A percentile compares a stretch with the other conserved stretches of the same genome.
Evolutionary conservation across 2,329 filamentous ascomycete genomes (phyloP).

Genomic region (Tolypocladium nubicola): DNA sequence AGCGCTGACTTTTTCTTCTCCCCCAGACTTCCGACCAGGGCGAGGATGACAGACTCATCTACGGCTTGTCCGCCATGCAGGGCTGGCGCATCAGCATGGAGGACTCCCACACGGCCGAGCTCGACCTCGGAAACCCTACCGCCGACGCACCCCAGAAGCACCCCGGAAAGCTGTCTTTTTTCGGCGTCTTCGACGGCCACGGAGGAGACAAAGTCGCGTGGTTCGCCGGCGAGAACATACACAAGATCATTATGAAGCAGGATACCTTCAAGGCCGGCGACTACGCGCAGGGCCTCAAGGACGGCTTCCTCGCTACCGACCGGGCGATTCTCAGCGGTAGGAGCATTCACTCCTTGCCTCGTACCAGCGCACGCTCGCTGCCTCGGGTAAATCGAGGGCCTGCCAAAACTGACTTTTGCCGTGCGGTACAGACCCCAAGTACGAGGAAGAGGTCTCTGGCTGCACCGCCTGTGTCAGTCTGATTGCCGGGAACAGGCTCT

Average conservation of each 20-base stretch:
- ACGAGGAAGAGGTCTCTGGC: constrained; percentile 95
- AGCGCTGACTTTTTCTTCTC: constrained; percentile 13
- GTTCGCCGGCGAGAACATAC: constrained; percentile 85
- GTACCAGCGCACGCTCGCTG: background rate
- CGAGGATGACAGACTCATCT: constrained; percentile 86
- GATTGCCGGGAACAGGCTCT: constrained; percentile 86
- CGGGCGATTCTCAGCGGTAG: constrained; percentile 90
- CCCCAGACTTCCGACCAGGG: constrained; percentile 74
- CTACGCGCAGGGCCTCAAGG: constrained; percentile 91
- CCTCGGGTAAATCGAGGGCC: background rate
- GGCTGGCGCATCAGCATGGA: constrained; percentile 99
- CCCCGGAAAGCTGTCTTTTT: constrained; percentile 76
- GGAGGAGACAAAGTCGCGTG: constrained; percentile 93
- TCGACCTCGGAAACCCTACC: constrained; percentile 62
- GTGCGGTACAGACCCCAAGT: constrained; percentile 66
- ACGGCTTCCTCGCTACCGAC: constrained; percentile 93
- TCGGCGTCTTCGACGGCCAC: constrained; percentile 96
- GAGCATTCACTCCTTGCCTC: background rate
- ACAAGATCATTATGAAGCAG: constrained; percentile 91
- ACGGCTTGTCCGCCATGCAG: constrained; percentile 97
- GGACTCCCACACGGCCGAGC: constrained; percentile 81
- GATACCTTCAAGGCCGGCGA: constrained; percentile 85
- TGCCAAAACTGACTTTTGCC: constrained; percentile 1
- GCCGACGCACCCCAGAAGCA: constrained; percentile 49
- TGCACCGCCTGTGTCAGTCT: constrained; percentile 91